Evolutionary conservation across 306 rosid genomes (phyloP), one percentile per base, ranked within the genome.

Genomic region (Benincasa hispida): DNA sequence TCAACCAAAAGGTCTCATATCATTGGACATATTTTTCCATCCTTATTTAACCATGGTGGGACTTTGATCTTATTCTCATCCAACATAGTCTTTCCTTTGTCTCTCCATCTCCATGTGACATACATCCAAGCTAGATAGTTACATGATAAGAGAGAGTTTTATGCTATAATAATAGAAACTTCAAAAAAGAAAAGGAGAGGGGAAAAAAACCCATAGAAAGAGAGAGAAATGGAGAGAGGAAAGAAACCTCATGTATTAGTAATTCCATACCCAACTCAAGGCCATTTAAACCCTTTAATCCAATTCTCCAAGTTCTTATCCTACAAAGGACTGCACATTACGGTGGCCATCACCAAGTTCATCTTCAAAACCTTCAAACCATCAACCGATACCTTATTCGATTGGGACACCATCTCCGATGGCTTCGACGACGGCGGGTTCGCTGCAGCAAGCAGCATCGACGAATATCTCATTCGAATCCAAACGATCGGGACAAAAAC

Each of bases 381-480:
- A 17, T 50, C 55, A 0, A 50, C 21, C 2, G 17, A 6, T 17
- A 5, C 7, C 55, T 17, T 2, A 8, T 50, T 88, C 79, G 74
- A 85, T 11, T 78, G 88, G 57, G 97, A 87, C 27, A 76, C 85
- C 73, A 88, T 89, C 8, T 91, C 97, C 3, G 94, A 91, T 27
- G 91, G 97, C 10, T 88, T 35, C 65, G 94, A 91, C 41, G 63
- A 84, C 1, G 94, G 81, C 19, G 97, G 94, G 18, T 91, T 86
- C 34, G 25, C 76, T 37, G 78, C 63, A 37, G 87, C 83, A 17
- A 78, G 51, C 0, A 75, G 59, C 62, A 73, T 86, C 62, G 53
- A 57, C 27, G 85, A 79, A 56, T 89, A 87, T 63, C 45, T 91
- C 2, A 42, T 80, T 63, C 78, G 41, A 15, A 50, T 91, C 76